A percentile compares a stretch with the other conserved stretches of the same genome.
Conservation (phyloP, 495 filamentous ascomycete genomes). For the Penicillium canariense region DNA sequence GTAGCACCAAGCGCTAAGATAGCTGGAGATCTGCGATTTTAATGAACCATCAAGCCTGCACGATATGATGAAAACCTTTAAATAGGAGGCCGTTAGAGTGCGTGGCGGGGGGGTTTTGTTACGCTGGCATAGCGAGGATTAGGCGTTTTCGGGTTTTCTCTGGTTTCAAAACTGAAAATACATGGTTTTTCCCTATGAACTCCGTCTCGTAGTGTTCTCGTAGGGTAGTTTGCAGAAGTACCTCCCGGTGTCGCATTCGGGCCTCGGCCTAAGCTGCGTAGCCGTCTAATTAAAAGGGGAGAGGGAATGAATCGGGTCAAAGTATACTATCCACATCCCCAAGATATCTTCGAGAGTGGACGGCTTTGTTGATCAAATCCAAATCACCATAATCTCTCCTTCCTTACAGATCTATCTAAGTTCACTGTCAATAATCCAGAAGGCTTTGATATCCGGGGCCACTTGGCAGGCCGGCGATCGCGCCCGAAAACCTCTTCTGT, state of each 20-base stretch:
- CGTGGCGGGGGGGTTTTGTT: slow-evolving; percentile 4
- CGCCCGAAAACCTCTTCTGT: neutral
- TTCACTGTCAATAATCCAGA: neutral
- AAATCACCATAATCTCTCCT: neutral
- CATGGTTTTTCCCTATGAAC: neutral
- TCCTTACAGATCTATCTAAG: neutral
- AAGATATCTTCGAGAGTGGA: neutral
- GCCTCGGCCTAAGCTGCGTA: neutral
- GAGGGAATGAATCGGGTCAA: neutral
- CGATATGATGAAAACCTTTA: slow-evolving; percentile 11
- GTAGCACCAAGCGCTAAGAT: slow-evolving; percentile 20
- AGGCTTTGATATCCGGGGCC: neutral
- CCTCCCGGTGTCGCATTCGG: neutral
- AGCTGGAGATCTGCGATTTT: neutral
- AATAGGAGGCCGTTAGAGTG: slow-evolving; percentile 16
- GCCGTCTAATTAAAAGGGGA: no score
- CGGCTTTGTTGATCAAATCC: neutral
- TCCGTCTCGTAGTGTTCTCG: neutral
- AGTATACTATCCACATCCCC: neutral
- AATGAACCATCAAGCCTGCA: slow-evolving; percentile 8
- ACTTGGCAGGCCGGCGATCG: neutral
- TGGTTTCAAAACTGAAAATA: neutral
- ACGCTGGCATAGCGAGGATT: slow-evolving; percentile 31
- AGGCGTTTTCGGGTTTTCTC: slow-evolving; percentile 23
- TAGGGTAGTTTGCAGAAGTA: neutral